phyloP scores from a whole-genome alignment of 495 filamentous ascomycete species.

The Arthonia radiata region DNA sequence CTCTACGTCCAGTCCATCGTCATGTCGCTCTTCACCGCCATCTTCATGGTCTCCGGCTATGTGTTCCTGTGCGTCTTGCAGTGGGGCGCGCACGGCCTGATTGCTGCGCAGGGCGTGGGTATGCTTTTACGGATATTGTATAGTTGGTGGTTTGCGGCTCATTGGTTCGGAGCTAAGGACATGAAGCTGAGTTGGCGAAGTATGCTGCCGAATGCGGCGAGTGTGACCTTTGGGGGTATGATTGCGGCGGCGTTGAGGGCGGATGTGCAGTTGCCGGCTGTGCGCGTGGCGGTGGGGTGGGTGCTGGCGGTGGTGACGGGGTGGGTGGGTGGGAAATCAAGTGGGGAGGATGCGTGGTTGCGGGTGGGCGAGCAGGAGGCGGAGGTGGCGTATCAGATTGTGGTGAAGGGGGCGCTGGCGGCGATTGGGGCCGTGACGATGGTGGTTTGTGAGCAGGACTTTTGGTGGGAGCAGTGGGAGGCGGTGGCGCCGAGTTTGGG shows the following conservation, averaged over 20 bases:
- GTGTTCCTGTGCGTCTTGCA: constrained; percentile 37
- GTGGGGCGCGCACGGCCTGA: constrained; percentile 53
- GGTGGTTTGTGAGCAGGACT: constrained; percentile 10
- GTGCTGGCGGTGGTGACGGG: constrained; percentile 25
- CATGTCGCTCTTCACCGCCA: constrained; percentile 57
- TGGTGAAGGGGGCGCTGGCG: constrained; percentile 12
- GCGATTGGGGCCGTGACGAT: constrained; percentile 11
- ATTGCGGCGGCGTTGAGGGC: constrained; percentile 13
- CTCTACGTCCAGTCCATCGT: constrained; percentile 49
- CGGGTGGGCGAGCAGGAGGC: constrained; percentile 17
- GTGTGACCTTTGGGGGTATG: constrained; percentile 14
- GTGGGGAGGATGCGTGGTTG: constrained; percentile 11
- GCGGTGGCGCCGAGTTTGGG: constrained; percentile 25
- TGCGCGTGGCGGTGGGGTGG: constrained; percentile 14
- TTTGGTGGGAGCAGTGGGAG: constrained; percentile 24
- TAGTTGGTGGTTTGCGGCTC: constrained; percentile 33
- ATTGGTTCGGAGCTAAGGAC: constrained; percentile 3
- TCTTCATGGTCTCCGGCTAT: constrained; percentile 47
- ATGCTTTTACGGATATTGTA: constrained; percentile 64
- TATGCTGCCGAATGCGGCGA: constrained; percentile 5
- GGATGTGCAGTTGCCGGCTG: constrained; percentile 9
- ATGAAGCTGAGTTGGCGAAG: constrained; percentile 5
- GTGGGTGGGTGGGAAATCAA: constrained; percentile 21
- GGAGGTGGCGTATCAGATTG: too few species aligned
- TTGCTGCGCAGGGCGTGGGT: constrained; percentile 64